A percentile compares a stretch with the other conserved stretches of the same genome.
These are phyloP conservation scores for Mycena galericulata DNA, from an alignment of 768 basidiomycete species.

Conservation along the genomic window DNA sequence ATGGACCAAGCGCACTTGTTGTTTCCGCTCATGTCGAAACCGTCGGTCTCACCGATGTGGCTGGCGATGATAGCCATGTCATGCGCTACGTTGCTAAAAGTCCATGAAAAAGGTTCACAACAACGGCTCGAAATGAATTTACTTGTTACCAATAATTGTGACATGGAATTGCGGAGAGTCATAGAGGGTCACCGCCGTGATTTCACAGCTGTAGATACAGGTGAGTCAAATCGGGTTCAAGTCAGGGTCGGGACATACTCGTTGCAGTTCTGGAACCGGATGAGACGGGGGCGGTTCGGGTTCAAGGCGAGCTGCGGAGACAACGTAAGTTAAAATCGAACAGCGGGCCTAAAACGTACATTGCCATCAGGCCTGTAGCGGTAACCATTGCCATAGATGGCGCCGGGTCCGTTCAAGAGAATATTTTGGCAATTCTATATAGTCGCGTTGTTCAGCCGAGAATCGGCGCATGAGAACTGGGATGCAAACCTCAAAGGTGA, in stretches of 20 bases:
- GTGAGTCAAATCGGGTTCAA: not conserved
- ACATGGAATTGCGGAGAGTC: constrained; percentile 41
- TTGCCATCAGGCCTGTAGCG: constrained; percentile 36
- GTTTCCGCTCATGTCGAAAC: constrained; percentile 43
- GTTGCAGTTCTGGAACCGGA: constrained; percentile 40
- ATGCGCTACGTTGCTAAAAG: constrained; percentile 38
- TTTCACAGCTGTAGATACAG: constrained; percentile 29
- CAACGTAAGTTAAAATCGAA: not conserved
- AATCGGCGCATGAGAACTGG: not conserved
- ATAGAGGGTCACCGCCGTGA: constrained; percentile 33
- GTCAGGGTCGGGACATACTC: constrained; percentile 20
- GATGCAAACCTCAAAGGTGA: constrained; percentile 36
- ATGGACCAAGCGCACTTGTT: constrained; percentile 24
- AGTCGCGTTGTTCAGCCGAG: not conserved
- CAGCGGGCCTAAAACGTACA: constrained; percentile 11
- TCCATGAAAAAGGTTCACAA: not conserved
- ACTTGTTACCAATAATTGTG: constrained; percentile 38
- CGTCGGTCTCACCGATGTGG: constrained; percentile 40
- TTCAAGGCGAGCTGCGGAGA: constrained; percentile 30
- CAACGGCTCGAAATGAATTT: not conserved
- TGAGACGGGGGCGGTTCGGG: constrained; percentile 38
- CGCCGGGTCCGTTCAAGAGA: constrained; percentile 37
- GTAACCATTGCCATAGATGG: constrained; percentile 39
- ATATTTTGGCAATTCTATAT: constrained; percentile 37
- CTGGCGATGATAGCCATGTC: constrained; percentile 38